A percentile compares a stretch with the other conserved stretches of the same genome.
These are phyloP conservation scores for Helianthus annuus DNA, from an alignment of 129 eudicot genomes.

Conservation along the genomic window HanXRQr2.0-SUNRISE NC_035441.2:82785211-82785710, in stretches of 20 bases:
- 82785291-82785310: too few relatives aligned
- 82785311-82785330: too few relatives aligned
- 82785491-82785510: slow-evolving; percentile 25
- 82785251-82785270: too few relatives aligned
- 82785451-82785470: neutral
- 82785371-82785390: too few relatives aligned
- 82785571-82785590: slow-evolving; percentile 63
- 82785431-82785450: neutral
- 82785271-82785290: too few relatives aligned
- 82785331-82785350: too few relatives aligned
- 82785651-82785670: slow-evolving; percentile 75
- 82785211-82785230: too few relatives aligned
- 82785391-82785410: too few relatives aligned
- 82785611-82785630: slow-evolving; percentile 34
- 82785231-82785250: too few relatives aligned
- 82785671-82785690: slow-evolving; percentile 45
- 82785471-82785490: neutral
- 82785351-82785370: too few relatives aligned
- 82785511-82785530: slow-evolving; percentile 53
- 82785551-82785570: slow-evolving; percentile 52
- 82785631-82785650: slow-evolving; percentile 86
- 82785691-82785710: slow-evolving; percentile 29
- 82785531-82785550: slow-evolving; percentile 36
- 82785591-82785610: slow-evolving; percentile 49
- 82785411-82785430: neutral